Percentiles rank a stretch among this genome's conserved stretches.
These are phyloP conservation scores for Drechslerella coelobrocha DNA, from an alignment of 2,329 filamentous ascomycete species.

Conservation along the genomic window DNA sequence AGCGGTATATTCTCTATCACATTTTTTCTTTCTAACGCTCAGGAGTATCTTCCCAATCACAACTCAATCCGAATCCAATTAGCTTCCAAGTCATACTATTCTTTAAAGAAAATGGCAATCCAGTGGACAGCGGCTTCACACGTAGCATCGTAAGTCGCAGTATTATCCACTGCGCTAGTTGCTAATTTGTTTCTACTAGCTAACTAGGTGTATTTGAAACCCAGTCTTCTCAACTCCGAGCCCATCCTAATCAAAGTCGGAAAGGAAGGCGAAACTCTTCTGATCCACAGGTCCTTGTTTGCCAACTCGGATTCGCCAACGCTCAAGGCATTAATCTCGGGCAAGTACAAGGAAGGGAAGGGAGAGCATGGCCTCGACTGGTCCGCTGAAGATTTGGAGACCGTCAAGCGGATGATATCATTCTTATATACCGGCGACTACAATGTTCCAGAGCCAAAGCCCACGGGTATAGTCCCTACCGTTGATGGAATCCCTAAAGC, in stretches of 20 bases:
- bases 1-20: no score
- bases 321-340: constrained; percentile 26
- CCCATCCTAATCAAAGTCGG: constrained; percentile 19
- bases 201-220: not conserved
- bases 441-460: constrained; percentile 23
- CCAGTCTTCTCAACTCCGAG: constrained; percentile 19
- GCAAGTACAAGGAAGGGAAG: constrained; percentile 30
- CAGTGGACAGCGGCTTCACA: not conserved
- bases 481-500: not conserved
- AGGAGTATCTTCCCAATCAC: no score
- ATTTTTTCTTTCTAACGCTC: no score
- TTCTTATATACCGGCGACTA: constrained; percentile 33
- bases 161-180: no score
- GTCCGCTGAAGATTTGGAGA: constrained; percentile 13
- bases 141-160: constrained; percentile 11
- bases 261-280: not conserved
- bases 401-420: constrained; percentile 21
- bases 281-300: constrained; percentile 12
- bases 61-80: no score
- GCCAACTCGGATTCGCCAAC: constrained; percentile 3
- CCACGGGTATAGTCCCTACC: not conserved
- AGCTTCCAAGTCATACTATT: no score
- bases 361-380: constrained; percentile 36
- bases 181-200: no score
- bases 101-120: no score